phyloP scores from a whole-genome alignment of 164 flowering plant genomes.

The Pachysandra terminalis region DNA sequence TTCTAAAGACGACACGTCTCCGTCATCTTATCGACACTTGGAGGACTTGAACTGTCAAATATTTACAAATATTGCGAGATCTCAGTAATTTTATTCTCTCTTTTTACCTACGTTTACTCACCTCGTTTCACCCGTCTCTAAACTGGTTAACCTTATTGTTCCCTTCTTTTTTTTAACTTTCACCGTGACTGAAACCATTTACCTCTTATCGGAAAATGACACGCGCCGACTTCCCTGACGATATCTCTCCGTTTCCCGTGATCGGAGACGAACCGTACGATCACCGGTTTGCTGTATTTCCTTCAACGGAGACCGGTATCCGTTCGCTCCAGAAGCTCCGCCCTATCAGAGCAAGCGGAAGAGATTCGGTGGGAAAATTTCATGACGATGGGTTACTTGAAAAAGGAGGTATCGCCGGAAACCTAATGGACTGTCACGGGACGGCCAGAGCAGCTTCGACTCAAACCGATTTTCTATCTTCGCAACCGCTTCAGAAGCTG shows the following conservation, averaged over 20 bases:
- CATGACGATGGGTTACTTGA: background rate
- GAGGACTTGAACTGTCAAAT: too few species aligned
- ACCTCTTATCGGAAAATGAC: slow-evolving; percentile 21
- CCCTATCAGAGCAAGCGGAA: slow-evolving; percentile 37
- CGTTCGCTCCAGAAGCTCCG: slow-evolving; percentile 49
- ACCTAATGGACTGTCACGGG: background rate
- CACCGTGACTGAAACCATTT: slow-evolving; percentile 11
- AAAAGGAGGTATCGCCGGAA: slow-evolving; percentile 4
- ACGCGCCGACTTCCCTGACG: slow-evolving; percentile 21
- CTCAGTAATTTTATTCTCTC: too few species aligned
- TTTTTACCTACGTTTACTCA: too few species aligned
- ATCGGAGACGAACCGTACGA: slow-evolving; percentile 14
- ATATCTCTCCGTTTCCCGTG: slow-evolving; percentile 27
- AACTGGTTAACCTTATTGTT: too few species aligned
- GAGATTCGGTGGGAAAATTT: slow-evolving; percentile 2
- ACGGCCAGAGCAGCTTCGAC: background rate
- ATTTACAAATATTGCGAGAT: too few species aligned
- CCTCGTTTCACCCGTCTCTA: too few species aligned
- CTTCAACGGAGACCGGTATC: slow-evolving; percentile 2
- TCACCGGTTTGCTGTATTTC: slow-evolving; percentile 7
- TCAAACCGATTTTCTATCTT: slow-evolving; percentile 8
- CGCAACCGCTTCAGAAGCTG: background rate
- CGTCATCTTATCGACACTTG: too few species aligned
- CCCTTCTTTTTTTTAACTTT: slow-evolving; percentile 1
- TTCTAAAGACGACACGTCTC: too few species aligned